Conservation (phyloP, 2,329 filamentous ascomycete species). For the Purpureocillium takamizusanense region DNA sequence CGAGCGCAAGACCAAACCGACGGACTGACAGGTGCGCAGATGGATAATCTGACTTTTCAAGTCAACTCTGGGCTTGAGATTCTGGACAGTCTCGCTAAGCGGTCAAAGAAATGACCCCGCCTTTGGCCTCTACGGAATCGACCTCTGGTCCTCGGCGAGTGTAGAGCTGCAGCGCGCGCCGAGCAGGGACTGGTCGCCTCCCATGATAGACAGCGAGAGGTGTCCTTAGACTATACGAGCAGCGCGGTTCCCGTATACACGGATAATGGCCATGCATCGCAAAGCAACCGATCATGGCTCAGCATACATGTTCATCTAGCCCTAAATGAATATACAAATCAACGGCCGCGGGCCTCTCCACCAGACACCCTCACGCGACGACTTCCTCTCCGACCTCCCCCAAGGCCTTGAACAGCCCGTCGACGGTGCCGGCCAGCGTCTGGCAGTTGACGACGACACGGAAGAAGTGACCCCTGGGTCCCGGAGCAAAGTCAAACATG, state of each 20-base stretch:
- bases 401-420: conserved; percentile 44
- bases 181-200: no score
- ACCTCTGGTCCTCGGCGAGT: no score
- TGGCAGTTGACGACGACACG: conserved; percentile 48
- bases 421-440: conserved; percentile 40
- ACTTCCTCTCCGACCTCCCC: conserved; percentile 30
- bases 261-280: no score
- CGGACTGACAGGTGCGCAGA: background rate
- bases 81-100: conserved; percentile 1
- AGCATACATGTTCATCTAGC: no score
- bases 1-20: background rate
- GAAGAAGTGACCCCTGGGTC: conserved; percentile 45
- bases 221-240: no score
- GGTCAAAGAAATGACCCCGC: background rate
- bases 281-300: no score
- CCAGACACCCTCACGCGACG: background rate
- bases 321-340: no score
- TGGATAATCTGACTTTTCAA: conserved; percentile 7
- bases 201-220: no score
- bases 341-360: no score
- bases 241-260: no score
- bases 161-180: no score
- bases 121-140: background rate
- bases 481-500: conserved; percentile 52
- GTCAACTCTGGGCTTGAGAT: conserved; percentile 6